These are phyloP conservation scores for Ettlia oleoabundans DNA, from an alignment of 139 green algal genomes.

Conservation along the genomic window DNA sequence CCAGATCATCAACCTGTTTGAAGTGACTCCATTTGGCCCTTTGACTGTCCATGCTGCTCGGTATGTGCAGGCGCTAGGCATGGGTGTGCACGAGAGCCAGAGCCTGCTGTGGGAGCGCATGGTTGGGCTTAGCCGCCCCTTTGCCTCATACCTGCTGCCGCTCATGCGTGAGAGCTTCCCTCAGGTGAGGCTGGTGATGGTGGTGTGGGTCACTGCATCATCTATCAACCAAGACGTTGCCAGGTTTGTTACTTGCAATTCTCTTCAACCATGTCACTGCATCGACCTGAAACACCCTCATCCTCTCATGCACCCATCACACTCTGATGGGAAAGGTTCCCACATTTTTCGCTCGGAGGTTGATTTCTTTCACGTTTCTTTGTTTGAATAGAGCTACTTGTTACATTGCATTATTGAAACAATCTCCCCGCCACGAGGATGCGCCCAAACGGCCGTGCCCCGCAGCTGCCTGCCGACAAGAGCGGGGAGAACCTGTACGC, in stretches of 20 bases:
- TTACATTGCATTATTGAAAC: too few species aligned
- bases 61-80: slow-evolving; percentile 59
- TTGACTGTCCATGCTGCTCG: neutral
- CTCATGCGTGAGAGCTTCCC: slow-evolving; percentile 57
- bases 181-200: neutral
- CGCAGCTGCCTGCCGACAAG: slow-evolving; percentile 46
- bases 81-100: slow-evolving; percentile 92
- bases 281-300: too few species aligned
- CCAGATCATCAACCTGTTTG: neutral
- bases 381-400: too few species aligned
- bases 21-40: neutral
- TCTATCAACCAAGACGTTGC: too few species aligned
- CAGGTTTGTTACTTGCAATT: too few species aligned
- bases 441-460: neutral
- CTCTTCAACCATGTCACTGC: too few species aligned
- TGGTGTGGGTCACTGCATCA: too few species aligned
- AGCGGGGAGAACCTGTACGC: slow-evolving; percentile 70
- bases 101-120: slow-evolving; percentile 92
- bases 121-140: slow-evolving; percentile 75
- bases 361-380: too few species aligned
- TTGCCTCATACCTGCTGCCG: slow-evolving; percentile 64
- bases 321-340: too few species aligned
- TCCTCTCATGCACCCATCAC: too few species aligned
- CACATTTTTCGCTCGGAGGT: too few species aligned
- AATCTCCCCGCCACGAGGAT: neutral